Evolutionary conservation across 805 yeast genomes (phyloP), one percentile per base, ranked within the genome.

Genomic region (Metschnikowia hibisci): DNA sequence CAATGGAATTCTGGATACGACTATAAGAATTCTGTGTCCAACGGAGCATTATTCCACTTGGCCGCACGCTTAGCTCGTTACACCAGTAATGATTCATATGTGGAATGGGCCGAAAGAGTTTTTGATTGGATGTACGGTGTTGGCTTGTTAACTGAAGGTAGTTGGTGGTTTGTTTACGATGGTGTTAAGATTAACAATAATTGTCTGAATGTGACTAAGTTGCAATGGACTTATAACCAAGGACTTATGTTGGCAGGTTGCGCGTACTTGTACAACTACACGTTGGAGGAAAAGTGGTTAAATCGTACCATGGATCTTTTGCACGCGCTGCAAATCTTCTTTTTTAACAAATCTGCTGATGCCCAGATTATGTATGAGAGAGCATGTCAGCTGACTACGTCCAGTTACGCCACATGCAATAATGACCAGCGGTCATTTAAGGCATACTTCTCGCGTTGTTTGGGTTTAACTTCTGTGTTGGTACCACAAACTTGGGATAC

Each of bases 1-100:
- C 75, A 82, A 44, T 90, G 96, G 96, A 91, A 91, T 62, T 75
- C 87, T 6, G 99, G 98, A 48, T 91, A 89, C 62, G 85, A 87
- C 62, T 91, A 91, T 66, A 91, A 91, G 64, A 91, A 91, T 63
- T 71, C 96, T 29, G 87, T 90, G 45, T 76, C 95, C n/a, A 90
- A 87, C 63, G 97, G 95, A 22, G 86, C 90, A 39, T 69, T 90
- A 43, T 89, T 90, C 77, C 88, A 87, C 54, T 61, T 90, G 32
- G 95, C 86, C 13, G 93, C 96, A 0, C 74, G 97, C 50, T 73
- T 90, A 52, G 93, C 93, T 2, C 73, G 96, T 53, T 90, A 80
- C 63, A 84, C 95, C 1, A 77, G 77, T 29, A 88, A 90, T 64
- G 75, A 73, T 26, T 69, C 88, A 0, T 90, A 87, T 55, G 76